phyloP scores from a whole-genome alignment of 139 green algal genomes.

The Chlorella sorokiniana region DNA sequence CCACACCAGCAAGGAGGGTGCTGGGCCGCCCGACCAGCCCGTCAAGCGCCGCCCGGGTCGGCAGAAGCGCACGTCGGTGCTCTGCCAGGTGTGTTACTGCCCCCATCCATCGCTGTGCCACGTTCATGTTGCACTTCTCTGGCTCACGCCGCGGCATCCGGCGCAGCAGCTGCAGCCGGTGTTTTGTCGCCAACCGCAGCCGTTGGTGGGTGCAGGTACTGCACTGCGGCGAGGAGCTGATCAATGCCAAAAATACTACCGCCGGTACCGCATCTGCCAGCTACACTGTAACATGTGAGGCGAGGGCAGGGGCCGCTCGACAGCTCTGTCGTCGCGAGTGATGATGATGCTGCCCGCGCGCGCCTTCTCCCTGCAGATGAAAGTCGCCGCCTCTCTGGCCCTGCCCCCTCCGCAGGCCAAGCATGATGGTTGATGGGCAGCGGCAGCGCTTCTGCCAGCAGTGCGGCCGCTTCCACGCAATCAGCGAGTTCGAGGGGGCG shows the following conservation, averaged over 20 bases:
- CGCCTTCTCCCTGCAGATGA: background rate
- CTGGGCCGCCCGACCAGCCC: background rate
- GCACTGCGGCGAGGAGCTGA: conserved; percentile 64
- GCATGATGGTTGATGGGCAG: conserved; percentile 68
- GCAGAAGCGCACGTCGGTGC: conserved; percentile 22
- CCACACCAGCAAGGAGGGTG: background rate
- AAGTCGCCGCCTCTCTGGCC: background rate
- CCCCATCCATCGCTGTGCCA: background rate
- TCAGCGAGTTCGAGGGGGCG: conserved; percentile 32
- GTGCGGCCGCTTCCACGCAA: conserved; percentile 44
- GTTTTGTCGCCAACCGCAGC: background rate
- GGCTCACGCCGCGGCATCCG: too few relatives aligned
- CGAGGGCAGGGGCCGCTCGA: too few relatives aligned
- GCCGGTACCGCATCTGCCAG: conserved; percentile 80
- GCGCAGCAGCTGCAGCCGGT: too few relatives aligned
- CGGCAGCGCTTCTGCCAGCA: conserved; percentile 86
- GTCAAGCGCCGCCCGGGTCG: conserved; percentile 25
- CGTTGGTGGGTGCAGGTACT: conserved; percentile 56
- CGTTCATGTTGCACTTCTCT: background rate
- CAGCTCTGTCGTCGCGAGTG: too few relatives aligned
- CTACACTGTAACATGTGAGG: conserved; percentile 53
- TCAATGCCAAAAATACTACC: conserved; percentile 64
- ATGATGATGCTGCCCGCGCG: too few relatives aligned
- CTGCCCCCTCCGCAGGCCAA: background rate
- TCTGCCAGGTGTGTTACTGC: conserved; percentile 22